A percentile compares a stretch with the other conserved stretches of the same genome.
These are phyloP conservation scores for Udeniomyces megalosporus DNA, from an alignment of 768 basidiomycete species.

Conservation along the genomic window DNA sequence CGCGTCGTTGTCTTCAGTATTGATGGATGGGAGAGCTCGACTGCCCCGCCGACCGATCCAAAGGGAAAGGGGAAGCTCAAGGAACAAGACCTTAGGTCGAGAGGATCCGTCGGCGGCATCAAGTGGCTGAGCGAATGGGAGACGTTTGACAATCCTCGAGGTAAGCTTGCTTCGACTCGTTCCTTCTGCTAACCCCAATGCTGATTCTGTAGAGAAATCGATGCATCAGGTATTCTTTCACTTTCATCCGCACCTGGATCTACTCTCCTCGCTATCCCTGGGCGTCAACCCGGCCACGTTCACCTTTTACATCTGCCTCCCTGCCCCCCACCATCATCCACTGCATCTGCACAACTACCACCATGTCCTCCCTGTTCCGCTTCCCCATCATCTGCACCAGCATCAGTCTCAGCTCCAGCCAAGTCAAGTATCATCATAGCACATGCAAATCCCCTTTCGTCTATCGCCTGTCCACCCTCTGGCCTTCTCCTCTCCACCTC, in stretches of 20 bases:
- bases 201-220: not conserved
- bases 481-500: slow-evolving; percentile 70
- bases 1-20: slow-evolving; percentile 11
- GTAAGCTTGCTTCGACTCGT: not conserved
- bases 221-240: slow-evolving; percentile 24
- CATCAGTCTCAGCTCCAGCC: slow-evolving; percentile 39
- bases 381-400: slow-evolving; percentile 39
- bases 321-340: slow-evolving; percentile 15
- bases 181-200: not conserved
- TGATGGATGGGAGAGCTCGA: not conserved
- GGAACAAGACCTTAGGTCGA: not conserved
- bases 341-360: slow-evolving; percentile 22
- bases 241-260: slow-evolving; percentile 22
- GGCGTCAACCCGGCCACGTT: slow-evolving; percentile 30
- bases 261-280: slow-evolving; percentile 27
- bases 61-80: not conserved
- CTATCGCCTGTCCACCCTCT: slow-evolving; percentile 58
- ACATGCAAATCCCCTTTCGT: slow-evolving; percentile 61
- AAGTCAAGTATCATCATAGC: slow-evolving; percentile 69
- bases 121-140: slow-evolving; percentile 23
- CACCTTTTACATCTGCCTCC: slow-evolving; percentile 28
- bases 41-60: not conserved
- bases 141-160: slow-evolving; percentile 25
- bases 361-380: slow-evolving; percentile 29
- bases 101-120: not conserved